Evolutionary conservation across 306 rosid species (phyloP), one percentile per base, ranked within the genome.

Genomic region (Prunus armeniaca): DNA sequence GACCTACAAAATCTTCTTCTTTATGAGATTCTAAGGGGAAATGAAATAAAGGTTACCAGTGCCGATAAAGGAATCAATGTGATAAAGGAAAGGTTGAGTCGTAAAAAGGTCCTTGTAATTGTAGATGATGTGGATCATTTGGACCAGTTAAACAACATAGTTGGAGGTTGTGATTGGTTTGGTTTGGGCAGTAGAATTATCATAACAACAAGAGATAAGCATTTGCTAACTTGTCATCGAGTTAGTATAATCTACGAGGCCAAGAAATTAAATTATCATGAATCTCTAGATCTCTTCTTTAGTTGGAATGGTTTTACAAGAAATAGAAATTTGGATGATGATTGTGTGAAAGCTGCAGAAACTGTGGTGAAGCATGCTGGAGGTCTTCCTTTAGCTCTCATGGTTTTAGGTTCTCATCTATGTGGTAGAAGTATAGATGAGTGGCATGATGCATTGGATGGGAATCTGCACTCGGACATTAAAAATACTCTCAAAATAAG

Each of bases 331-430:
- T n/a, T 8, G 14, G 63, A 57, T 22, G 63, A 57, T 57, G 6
- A 57, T n/a, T 22, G 2, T n/a, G 28, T 57, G 63, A 1, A 57
- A 57, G 15, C 0, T 11, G 63, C 63, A 57, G 22, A 57, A 9
- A 0, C 1, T 8, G 28, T 57, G 9, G 63, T 57, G 5, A 0
- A 8, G 15, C 10, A 22, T 55, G 60, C 60, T 18, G 12, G 8
- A 55, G 60, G 60, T 24, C 25, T 55, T 55, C 91, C 91, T n/a
- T 12, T 85, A 80, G 87, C 83, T 51, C 22, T 85, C 55, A 67
- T 65, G 22, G 58, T 54, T 18, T 54, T 54, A 54, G 58, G 58
- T 54, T 19, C 58, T 1, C 58, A 3, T 54, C 64, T 85, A 76
- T 62, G 54, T 69, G 43, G 73, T 0, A 70, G 67, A 58, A 79